Conservation (phyloP, 1,284 basidiomycete genomes). For the Melampsora abietis-canadensis region DNA sequence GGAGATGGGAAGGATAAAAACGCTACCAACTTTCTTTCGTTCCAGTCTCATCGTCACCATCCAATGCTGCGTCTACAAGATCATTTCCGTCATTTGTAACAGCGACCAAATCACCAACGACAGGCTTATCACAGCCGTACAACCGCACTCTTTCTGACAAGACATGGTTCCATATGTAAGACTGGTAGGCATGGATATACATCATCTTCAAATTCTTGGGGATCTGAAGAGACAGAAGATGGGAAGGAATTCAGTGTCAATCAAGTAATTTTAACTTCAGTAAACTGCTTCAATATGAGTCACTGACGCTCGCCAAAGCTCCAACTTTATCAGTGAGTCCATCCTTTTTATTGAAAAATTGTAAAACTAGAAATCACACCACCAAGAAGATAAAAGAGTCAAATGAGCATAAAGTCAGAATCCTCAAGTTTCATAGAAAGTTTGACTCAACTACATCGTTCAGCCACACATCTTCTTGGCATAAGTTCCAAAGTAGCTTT, state of each 20-base stretch:
- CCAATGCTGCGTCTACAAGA: constrained; percentile 47
- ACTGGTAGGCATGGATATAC: constrained; percentile 98
- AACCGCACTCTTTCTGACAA: constrained; percentile 83
- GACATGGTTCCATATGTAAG: constrained; percentile 95
- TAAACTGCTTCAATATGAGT: neutral
- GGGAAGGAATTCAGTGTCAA: neutral
- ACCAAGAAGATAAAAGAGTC: no score
- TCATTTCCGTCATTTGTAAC: constrained; percentile 55
- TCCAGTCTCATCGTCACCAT: constrained; percentile 49
- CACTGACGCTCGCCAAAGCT: constrained; percentile 60
- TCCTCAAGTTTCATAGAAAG: neutral
- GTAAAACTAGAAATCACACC: constrained; percentile 12
- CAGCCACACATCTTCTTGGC: constrained; percentile 41
- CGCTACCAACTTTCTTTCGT: constrained; percentile 53
- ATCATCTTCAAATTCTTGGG: constrained; percentile 90
- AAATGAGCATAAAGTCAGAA: neutral
- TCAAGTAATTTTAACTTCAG: neutral
- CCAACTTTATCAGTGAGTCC: constrained; percentile 29
- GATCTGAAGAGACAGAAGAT: constrained; percentile 63
- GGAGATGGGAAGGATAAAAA: neutral
- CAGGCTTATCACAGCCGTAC: constrained; percentile 70
- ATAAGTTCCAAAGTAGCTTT: constrained; percentile 30
- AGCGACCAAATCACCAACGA: constrained; percentile 75
- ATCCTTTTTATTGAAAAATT: constrained; percentile 33
- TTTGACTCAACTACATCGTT: constrained; percentile 28